phyloP scores from a whole-genome alignment of 2,329 filamentous ascomycete species.

The Delphinella strobiligena region DNA sequence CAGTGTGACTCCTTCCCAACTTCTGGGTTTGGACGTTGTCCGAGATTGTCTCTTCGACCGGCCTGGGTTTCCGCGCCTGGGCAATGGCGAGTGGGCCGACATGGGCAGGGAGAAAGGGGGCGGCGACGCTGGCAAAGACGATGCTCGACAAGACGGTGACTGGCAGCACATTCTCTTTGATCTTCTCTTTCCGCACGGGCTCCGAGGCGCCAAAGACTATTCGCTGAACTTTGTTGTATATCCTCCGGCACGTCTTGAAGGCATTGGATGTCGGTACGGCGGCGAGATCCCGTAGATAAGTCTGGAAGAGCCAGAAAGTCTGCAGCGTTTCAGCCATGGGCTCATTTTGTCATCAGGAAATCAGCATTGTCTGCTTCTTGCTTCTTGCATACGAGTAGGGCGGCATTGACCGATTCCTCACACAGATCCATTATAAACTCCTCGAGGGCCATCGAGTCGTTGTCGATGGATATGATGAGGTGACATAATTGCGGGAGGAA shows the following conservation, averaged over 20 bases:
- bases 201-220: constrained; percentile 74
- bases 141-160: constrained; percentile 73
- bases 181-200: constrained; percentile 56
- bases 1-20: constrained; percentile 57
- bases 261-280: constrained; percentile 61
- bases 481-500: constrained; percentile 78
- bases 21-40: constrained; percentile 46
- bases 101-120: constrained; percentile 64
- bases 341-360: no score
- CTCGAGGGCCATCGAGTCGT: constrained; percentile 83
- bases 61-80: constrained; percentile 65
- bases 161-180: constrained; percentile 69
- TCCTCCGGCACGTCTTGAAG: constrained; percentile 70
- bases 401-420: constrained; percentile 76
- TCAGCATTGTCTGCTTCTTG: no score
- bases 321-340: constrained; percentile 21
- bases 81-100: constrained; percentile 71
- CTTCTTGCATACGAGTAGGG: constrained; percentile 60
- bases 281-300: constrained; percentile 71
- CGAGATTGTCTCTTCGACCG: constrained; percentile 47
- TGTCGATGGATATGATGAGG: constrained; percentile 76
- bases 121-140: constrained; percentile 62
- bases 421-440: constrained; percentile 79
- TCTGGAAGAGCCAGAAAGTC: constrained; percentile 89
- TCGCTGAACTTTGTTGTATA: constrained; percentile 82